These are phyloP conservation scores for Solanum piurae DNA, from an alignment of 257 asterid species.

Conservation along the genomic window DNA sequence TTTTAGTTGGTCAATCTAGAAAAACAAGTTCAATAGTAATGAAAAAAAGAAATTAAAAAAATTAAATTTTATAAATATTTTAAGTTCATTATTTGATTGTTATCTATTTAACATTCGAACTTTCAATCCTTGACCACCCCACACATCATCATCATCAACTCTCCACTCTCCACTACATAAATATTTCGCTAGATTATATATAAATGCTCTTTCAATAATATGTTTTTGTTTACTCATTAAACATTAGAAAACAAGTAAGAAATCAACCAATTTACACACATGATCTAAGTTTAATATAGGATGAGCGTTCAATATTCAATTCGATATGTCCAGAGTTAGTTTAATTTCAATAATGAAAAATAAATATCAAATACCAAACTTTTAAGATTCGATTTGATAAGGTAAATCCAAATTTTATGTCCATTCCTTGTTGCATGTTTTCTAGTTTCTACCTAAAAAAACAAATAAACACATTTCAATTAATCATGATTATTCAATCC, in stretches of 20 bases:
- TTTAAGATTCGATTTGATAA: fast-evolving
- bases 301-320: background rate
- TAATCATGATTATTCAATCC: background rate
- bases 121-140: background rate
- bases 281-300: background rate
- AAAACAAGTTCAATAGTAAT: too few species aligned
- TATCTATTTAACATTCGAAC: too few species aligned
- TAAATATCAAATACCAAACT: fast-evolving
- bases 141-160: too few species aligned
- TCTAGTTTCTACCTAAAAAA: background rate
- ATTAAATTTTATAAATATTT: background rate
- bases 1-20: fast-evolving
- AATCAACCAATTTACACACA: too few species aligned
- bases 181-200: fast-evolving
- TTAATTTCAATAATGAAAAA: background rate
- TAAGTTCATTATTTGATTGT: background rate
- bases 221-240: too few species aligned
- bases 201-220: too few species aligned
- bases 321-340: fast-evolving
- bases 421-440: too few species aligned
- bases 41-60: too few species aligned
- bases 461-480: background rate
- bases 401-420: background rate
- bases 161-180: background rate
- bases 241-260: too few species aligned